Conservation (phyloP, 257 asterid species). For the Ilex aquifolium region DNA sequence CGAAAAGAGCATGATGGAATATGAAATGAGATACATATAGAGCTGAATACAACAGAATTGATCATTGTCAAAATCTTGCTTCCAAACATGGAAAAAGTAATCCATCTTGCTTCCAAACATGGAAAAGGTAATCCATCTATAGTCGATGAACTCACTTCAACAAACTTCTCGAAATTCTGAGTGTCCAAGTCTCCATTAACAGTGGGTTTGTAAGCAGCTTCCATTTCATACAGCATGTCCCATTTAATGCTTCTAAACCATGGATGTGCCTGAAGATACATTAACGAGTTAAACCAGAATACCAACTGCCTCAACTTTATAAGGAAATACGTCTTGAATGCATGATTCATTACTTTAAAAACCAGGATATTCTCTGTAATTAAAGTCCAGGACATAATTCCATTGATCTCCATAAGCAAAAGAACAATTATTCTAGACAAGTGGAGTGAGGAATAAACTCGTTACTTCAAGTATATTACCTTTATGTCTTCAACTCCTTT, state of each 20-base stretch:
- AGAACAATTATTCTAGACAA: too few species aligned
- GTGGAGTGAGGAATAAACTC: background rate
- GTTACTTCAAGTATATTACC: conserved; percentile 31
- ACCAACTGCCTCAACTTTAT: background rate
- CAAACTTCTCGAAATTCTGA: conserved; percentile 89
- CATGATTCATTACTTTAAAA: too few species aligned
- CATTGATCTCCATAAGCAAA: too few species aligned
- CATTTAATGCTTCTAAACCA: conserved; percentile 76
- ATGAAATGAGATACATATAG: too few species aligned
- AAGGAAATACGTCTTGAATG: background rate
- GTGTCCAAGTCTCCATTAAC: conserved; percentile 90
- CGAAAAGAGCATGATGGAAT: too few species aligned
- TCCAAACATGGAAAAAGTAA: background rate
- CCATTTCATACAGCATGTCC: conserved; percentile 89
- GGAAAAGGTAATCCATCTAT: background rate
- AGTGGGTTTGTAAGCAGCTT: conserved; percentile 87
- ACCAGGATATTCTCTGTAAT: too few species aligned
- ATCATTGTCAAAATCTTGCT: background rate
- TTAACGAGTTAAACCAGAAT: background rate
- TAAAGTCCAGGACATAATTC: too few species aligned
- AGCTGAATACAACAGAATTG: too few species aligned
- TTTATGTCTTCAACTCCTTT: conserved; percentile 89
- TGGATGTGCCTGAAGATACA: conserved; percentile 67
- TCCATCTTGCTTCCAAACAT: background rate
- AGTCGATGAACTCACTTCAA: conserved; percentile 50